A percentile compares a stretch with the other conserved stretches of the same genome.
Conservation (phyloP, 2,329 filamentous ascomycete genomes). For the Fusarium hainanense region DNA sequence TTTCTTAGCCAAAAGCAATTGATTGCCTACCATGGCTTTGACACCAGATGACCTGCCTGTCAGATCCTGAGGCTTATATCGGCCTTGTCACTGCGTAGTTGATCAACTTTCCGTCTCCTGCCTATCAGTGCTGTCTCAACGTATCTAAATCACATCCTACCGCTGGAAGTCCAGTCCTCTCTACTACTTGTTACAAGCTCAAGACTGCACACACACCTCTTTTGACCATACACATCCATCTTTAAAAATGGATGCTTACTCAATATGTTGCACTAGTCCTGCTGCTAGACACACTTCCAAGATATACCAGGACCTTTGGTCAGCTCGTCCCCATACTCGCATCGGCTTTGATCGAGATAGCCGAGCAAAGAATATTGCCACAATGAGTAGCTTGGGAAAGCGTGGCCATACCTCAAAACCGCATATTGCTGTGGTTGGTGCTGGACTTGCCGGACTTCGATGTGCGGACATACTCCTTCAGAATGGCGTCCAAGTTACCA, state of each 20-base stretch:
- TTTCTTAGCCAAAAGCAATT: slow-evolving; percentile 15
- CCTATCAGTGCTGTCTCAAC: slow-evolving; percentile 26
- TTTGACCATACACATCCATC: slow-evolving; percentile 2
- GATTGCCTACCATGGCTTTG: slow-evolving; percentile 19
- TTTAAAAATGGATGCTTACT: slow-evolving; percentile 62
- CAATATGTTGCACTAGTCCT: slow-evolving; percentile 60
- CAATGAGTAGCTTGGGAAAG: slow-evolving; percentile 47
- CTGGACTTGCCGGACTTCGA: slow-evolving; percentile 76
- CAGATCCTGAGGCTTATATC: slow-evolving; percentile 40
- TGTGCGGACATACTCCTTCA: slow-evolving; percentile 75
- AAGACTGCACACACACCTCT: not conserved
- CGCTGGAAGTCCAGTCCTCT: slow-evolving; percentile 38
- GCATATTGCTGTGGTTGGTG: slow-evolving; percentile 75
- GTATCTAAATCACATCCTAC: slow-evolving; percentile 5
- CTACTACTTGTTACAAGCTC: slow-evolving; percentile 3
- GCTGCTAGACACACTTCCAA: slow-evolving; percentile 57
- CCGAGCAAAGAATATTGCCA: slow-evolving; percentile 44
- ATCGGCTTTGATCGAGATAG: slow-evolving; percentile 49
- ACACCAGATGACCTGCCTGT: slow-evolving; percentile 37
- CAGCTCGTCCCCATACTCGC: slow-evolving; percentile 53
- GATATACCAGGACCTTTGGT: slow-evolving; percentile 62
- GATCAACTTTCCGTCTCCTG: slow-evolving; percentile 2
- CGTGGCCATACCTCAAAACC: slow-evolving; percentile 50
- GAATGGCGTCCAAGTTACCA: slow-evolving; percentile 73
- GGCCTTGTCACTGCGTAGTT: slow-evolving; percentile 16